A percentile compares a stretch with the other conserved stretches of the same genome.
These are phyloP conservation scores for Apiotrichum akiyoshidainum DNA, from an alignment of 1,284 basidiomycete genomes.

Conservation along the genomic window DNA sequence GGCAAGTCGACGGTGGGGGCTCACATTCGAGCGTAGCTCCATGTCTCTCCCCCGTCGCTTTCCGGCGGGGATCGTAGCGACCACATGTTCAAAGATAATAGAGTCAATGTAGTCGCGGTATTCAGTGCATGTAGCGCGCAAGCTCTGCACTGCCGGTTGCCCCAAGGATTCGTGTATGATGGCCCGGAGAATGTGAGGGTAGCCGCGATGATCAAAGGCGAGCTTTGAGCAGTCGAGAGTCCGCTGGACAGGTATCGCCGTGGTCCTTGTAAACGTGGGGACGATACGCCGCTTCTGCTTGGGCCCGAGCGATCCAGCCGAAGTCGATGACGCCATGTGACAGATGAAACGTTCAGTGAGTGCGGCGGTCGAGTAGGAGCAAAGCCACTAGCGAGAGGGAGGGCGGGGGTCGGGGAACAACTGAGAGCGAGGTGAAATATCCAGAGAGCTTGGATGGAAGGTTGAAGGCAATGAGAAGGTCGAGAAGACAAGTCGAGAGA, in stretches of 20 bases:
- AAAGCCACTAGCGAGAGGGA: too few species aligned
- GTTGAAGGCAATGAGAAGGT: too few species aligned
- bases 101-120: slow-evolving; percentile 6
- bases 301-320: too few species aligned
- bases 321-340: too few species aligned
- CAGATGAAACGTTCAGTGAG: too few species aligned
- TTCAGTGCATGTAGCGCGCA: slow-evolving; percentile 1
- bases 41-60: not conserved
- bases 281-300: not conserved
- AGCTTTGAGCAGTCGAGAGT: not conserved
- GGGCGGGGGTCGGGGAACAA: too few species aligned
- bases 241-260: not conserved
- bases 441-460: too few species aligned
- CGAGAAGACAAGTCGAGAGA: too few species aligned
- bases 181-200: slow-evolving; percentile 2
- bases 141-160: not conserved
- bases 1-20: not conserved
- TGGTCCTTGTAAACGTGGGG: not conserved
- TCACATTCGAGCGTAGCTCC: not conserved
- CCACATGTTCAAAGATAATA: not conserved
- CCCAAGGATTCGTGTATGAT: not conserved
- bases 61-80: not conserved
- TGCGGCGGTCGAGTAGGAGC: too few species aligned
- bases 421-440: too few species aligned
- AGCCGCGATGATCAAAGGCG: not conserved